Conservation (phyloP, 306 rosid genomes). For the Sindora glabra region DNA sequence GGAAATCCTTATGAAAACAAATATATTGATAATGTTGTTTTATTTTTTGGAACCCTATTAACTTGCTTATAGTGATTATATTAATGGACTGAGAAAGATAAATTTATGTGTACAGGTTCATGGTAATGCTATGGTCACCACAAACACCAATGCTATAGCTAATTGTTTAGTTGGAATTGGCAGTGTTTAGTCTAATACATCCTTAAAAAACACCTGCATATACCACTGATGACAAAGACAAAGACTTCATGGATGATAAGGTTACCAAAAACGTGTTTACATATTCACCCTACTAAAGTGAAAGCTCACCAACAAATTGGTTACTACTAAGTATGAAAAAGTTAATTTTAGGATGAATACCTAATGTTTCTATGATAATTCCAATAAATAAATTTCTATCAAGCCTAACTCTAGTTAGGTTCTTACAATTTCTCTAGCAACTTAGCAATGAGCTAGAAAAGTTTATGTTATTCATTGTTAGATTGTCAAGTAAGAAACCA, state of each 20-base stretch:
- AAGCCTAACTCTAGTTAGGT: constrained; percentile 37
- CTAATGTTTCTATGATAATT: constrained; percentile 43
- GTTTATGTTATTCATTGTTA: constrained; percentile 34
- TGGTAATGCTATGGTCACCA: constrained; percentile 39
- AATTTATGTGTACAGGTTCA: constrained; percentile 32
- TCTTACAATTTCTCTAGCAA: constrained; percentile 49
- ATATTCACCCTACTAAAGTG: constrained; percentile 49
- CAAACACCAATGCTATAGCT: constrained; percentile 31
- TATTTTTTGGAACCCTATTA: constrained; percentile 10
- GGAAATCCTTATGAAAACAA: no score
- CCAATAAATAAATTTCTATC: constrained; percentile 46
- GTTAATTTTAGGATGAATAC: constrained; percentile 20
- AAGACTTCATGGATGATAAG: constrained; percentile 8
- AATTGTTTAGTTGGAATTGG: constrained; percentile 38
- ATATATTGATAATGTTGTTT: no score
- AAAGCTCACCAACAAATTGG: constrained; percentile 41
- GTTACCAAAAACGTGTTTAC: constrained; percentile 21
- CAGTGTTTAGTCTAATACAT: constrained; percentile 50
- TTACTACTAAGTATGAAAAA: constrained; percentile 27
- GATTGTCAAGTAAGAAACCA: constrained; percentile 6
- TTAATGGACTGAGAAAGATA: constrained; percentile 23
- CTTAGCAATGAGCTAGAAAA: constrained; percentile 47
- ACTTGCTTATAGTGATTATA: constrained; percentile 26
- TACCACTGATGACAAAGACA: not conserved
- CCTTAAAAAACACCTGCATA: constrained; percentile 35